Evolutionary conservation across 352 stramenopile genomes (phyloP).

Genomic region (Phytophthora lateralis): DNA sequence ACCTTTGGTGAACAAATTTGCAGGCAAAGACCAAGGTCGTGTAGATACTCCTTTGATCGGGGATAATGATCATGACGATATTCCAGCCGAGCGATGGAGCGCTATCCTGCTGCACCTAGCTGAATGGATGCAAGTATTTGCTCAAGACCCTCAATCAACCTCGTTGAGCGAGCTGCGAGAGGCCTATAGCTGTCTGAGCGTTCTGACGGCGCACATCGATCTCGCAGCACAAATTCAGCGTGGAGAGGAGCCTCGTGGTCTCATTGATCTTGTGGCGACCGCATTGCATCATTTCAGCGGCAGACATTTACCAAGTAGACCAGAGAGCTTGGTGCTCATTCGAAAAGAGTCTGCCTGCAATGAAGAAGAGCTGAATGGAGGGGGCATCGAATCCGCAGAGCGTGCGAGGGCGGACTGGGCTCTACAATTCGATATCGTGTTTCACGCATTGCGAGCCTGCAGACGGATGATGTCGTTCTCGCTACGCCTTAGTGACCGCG

Average conservation of each 20-base stretch:
- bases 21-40: background rate
- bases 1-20: background rate
- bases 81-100: slow-evolving; percentile 43
- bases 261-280: slow-evolving; percentile 54
- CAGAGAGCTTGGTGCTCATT: slow-evolving; percentile 35
- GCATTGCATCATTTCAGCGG: slow-evolving; percentile 42
- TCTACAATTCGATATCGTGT: slow-evolving; percentile 35
- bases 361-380: slow-evolving; percentile 5
- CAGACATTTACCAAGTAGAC: slow-evolving; percentile 33
- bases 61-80: background rate
- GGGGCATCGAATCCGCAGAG: slow-evolving; percentile 5
- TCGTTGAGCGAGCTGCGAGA: slow-evolving; percentile 39
- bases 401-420: slow-evolving; percentile 9
- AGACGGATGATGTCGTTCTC: slow-evolving; percentile 53
- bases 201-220: slow-evolving; percentile 39
- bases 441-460: slow-evolving; percentile 48
- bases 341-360: slow-evolving; percentile 19
- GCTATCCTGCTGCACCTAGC: slow-evolving; percentile 52
- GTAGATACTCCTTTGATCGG: background rate
- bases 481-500: slow-evolving; percentile 35
- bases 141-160: slow-evolving; percentile 45
- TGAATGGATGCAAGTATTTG: slow-evolving; percentile 80
- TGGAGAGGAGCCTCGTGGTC: slow-evolving; percentile 40
- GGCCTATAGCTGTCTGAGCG: slow-evolving; percentile 48
- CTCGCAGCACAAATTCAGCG: slow-evolving; percentile 36